Evolutionary conservation across 2,329 filamentous ascomycete species (phyloP).

Genomic region (Hirsutella rhossiliensis): DNA sequence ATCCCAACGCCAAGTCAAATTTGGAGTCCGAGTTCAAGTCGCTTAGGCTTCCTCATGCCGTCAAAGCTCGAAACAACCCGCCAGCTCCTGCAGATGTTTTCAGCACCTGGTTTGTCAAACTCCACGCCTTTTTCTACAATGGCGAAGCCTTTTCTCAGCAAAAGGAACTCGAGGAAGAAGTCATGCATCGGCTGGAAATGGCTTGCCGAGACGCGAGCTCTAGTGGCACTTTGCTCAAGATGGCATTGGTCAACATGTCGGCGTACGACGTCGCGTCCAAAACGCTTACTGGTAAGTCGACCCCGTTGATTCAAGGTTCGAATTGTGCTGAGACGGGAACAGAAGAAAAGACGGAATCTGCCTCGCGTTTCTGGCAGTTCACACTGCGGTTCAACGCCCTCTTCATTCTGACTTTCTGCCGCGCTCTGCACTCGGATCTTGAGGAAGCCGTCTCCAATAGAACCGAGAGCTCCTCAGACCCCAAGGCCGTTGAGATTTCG

Average conservation of each 20-base stretch:
- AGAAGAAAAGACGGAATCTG: constrained; percentile 34
- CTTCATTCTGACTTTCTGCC: constrained; percentile 61
- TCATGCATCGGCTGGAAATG: constrained; percentile 64
- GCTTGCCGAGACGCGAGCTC: constrained; percentile 58
- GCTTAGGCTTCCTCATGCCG: constrained; percentile 26
- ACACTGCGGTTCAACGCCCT: constrained; percentile 68
- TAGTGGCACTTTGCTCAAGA: constrained; percentile 58
- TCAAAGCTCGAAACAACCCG: constrained; percentile 19
- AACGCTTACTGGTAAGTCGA: constrained; percentile 20
- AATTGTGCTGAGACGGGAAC: constrained; percentile 6
- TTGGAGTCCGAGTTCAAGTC: constrained; percentile 65
- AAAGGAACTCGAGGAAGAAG: constrained; percentile 73
- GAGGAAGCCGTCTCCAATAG: constrained; percentile 13
- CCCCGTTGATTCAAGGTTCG: neutral
- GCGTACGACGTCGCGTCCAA: constrained; percentile 58
- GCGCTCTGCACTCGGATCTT: constrained; percentile 58
- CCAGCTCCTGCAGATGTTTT: constrained; percentile 52
- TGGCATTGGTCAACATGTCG: constrained; percentile 76
- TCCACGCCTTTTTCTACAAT: constrained; percentile 76
- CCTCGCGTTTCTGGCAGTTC: constrained; percentile 44
- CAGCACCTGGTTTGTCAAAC: constrained; percentile 68
- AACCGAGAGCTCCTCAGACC: constrained; percentile 10
- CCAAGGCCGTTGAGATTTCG: constrained; percentile 18
- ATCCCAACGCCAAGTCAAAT: constrained; percentile 63
- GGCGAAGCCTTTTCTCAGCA: constrained; percentile 64